Evolutionary conservation across 2,329 filamentous ascomycete species (phyloP), one percentile per base, ranked within the genome.

Genomic region (Onygenales sp.): DNA sequence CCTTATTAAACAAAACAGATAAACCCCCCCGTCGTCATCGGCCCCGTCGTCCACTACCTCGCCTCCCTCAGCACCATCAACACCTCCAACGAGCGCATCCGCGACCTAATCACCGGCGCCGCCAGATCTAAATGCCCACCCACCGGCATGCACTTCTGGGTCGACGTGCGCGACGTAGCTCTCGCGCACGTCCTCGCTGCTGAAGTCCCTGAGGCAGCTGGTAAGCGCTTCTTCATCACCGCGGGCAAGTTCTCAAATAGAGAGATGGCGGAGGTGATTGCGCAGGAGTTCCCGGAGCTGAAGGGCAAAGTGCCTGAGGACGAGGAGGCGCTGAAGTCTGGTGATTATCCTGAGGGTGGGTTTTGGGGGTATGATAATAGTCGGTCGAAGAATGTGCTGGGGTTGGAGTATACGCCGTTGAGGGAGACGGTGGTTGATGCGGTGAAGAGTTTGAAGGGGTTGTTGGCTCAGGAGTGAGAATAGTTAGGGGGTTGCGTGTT

Each of bases 41-140:
- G 84, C 0, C 83, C 84, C 0, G 69, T 85, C 7, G 78, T 83
- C 49, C 78, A 85, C 59, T 82, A 83, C 58, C 74, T 89, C 2
- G 78, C 82, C 56, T 77, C 73, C 21, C 73, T 87, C 0, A 78
- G 81, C n/a, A 72, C 72, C 1, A 72, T 90, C 57, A 91, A 90
- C 70, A 87, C 85, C 1, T 87, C 84, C 11, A 90, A 89, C 65
- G 77, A 83, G 59, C 79, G 83, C 17, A 77, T 89, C 52, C 73
- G 80, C 7, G 77, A 84, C 56, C 69, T 87, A 50, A 75, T 85
- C n/a, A 77, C 75, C 6, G 86, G 86, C 14, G 78, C 80, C 55
- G 51, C 36, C 4, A 83, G 80, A 58, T 70, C 78, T 2, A 73
- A 75, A 31, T 75, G 86, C 8, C 74, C 78, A 0, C 74, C 81